Conservation (phyloP, 306 rosid species). For the Hippophae gyantsensis region DNA sequence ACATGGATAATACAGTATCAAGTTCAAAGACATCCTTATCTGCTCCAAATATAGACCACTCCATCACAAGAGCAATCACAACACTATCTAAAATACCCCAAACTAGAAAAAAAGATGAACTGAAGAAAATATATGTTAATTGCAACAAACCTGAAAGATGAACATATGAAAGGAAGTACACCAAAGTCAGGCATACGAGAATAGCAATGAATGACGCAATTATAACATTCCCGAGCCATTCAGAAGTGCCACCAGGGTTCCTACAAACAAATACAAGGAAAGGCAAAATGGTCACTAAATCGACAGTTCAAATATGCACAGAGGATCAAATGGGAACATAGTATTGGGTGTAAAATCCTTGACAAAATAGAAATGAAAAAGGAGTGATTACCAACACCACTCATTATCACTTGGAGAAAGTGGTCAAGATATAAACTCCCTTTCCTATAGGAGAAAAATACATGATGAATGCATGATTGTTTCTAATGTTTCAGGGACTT, state of each 20-base stretch:
- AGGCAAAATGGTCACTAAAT: not conserved
- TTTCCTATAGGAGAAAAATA: too few relatives aligned
- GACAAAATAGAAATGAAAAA: not conserved
- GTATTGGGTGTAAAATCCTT: not conserved
- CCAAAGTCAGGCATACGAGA: slow-evolving; percentile 61
- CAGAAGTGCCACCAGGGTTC: slow-evolving; percentile 86
- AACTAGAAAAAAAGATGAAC: slow-evolving; percentile 12
- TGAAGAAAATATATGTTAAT: slow-evolving; percentile 1
- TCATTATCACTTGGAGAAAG: not conserved
- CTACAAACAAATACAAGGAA: slow-evolving; percentile 36
- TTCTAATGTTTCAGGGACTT: too few relatives aligned
- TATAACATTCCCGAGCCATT: slow-evolving; percentile 71
- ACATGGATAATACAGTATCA: not conserved
- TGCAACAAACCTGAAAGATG: slow-evolving; percentile 77
- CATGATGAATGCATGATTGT: too few relatives aligned
- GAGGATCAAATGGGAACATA: not conserved
- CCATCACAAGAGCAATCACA: slow-evolving; percentile 1
- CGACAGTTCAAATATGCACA: not conserved
- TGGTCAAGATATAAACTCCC: too few relatives aligned
- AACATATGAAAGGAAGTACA: slow-evolving; percentile 81
- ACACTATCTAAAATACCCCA: not conserved
- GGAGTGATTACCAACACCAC: not conserved
- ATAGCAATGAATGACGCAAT: slow-evolving; percentile 52
- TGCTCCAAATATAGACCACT: too few relatives aligned
- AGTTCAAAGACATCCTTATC: not conserved